Evolutionary conservation across 495 filamentous ascomycete species (phyloP).

Genomic region (Sabuloglossum arenarium): DNA sequence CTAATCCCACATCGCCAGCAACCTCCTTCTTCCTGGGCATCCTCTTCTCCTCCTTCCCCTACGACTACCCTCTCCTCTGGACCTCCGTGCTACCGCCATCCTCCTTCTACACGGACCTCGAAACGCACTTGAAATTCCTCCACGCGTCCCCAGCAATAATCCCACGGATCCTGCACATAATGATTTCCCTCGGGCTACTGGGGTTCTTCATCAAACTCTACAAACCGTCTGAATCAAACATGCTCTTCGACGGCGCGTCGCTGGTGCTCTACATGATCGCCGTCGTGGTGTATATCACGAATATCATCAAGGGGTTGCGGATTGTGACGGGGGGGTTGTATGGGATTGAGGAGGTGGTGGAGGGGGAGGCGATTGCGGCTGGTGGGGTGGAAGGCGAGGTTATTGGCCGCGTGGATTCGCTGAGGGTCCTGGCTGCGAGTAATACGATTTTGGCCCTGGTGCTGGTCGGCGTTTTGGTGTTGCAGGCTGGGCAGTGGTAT

Average conservation of each 20-base stretch:
- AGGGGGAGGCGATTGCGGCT: slow-evolving; percentile 26
- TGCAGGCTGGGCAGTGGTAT: slow-evolving; percentile 98
- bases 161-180: slow-evolving; percentile 80
- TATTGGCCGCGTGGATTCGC: slow-evolving; percentile 56
- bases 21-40: slow-evolving; percentile 95
- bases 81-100: slow-evolving; percentile 37
- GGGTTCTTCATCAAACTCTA: slow-evolving; percentile 90
- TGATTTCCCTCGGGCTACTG: slow-evolving; percentile 66
- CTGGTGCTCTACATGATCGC: slow-evolving; percentile 84
- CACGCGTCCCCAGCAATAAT: slow-evolving; percentile 78
- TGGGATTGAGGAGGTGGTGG: slow-evolving; percentile 10
- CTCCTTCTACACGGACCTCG: slow-evolving; percentile 47
- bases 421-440: slow-evolving; percentile 83
- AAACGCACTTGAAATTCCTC: slow-evolving; percentile 69
- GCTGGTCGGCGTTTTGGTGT: slow-evolving; percentile 67
- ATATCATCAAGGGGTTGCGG: slow-evolving; percentile 82
- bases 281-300: slow-evolving; percentile 76
- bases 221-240: slow-evolving; percentile 74
- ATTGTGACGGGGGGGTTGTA: slow-evolving; percentile 40
- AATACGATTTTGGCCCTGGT: slow-evolving; percentile 90
- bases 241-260: slow-evolving; percentile 86
- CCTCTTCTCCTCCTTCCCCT: slow-evolving; percentile 90
- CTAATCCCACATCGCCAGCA: too few relatives aligned
- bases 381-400: slow-evolving; percentile 14
- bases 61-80: slow-evolving; percentile 97